Conservation (phyloP, 2,329 filamentous ascomycete species). For the Colletotrichum sp. region DNA sequence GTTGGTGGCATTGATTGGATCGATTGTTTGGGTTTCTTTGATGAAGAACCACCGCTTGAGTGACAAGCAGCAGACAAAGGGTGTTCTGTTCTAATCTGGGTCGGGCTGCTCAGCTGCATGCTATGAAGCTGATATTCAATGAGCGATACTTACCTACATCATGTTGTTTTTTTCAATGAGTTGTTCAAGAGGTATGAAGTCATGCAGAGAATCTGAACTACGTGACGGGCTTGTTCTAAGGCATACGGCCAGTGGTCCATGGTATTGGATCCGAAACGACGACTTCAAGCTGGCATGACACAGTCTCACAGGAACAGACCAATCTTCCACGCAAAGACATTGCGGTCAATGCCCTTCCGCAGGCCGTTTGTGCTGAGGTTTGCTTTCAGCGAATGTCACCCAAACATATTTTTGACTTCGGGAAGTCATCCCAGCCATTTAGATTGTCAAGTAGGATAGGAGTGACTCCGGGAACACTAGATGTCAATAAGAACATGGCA, state of each 20-base stretch:
- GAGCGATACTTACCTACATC: not conserved
- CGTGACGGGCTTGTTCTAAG: not conserved
- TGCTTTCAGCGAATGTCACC: not conserved
- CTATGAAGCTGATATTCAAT: not conserved
- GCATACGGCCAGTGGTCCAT: not conserved
- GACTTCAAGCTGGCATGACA: not conserved
- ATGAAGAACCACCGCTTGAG: slow-evolving; percentile 16
- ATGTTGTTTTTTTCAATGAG: not conserved
- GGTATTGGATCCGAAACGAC: not conserved
- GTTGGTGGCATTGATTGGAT: not conserved
- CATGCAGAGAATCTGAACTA: not conserved
- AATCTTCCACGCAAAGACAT: not conserved
- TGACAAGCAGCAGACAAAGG: slow-evolving; percentile 12
- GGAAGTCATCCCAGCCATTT: not conserved
- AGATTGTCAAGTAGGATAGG: not conserved
- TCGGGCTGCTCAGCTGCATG: not conserved
- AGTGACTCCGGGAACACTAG: not conserved
- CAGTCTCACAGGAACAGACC: not conserved
- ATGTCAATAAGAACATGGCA: not conserved
- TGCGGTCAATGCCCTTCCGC: not conserved
- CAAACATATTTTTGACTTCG: not conserved
- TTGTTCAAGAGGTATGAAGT: not conserved
- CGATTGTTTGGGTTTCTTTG: slow-evolving; percentile 5
- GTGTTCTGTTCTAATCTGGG: slow-evolving; percentile 3
- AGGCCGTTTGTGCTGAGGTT: not conserved